These are phyloP conservation scores for Phytopythium litorale DNA, from an alignment of 352 stramenopile species.

Conservation along the genomic window DNA sequence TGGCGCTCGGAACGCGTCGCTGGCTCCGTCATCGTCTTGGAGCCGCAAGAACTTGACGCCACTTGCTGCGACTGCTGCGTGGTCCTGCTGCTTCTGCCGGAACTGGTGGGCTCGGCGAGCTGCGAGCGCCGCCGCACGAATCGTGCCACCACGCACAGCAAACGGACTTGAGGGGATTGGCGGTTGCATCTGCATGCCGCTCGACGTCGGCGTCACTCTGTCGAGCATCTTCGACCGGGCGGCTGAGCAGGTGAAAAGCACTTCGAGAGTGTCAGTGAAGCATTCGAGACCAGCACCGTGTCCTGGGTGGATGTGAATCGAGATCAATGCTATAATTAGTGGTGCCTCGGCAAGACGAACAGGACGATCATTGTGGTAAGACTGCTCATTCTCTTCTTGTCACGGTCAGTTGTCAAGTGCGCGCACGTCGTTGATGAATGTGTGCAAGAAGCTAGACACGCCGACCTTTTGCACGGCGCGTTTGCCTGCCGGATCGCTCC, in stretches of 20 bases:
- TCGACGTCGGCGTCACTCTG: not conserved
- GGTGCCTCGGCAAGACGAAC: not conserved
- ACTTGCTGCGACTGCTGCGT: conserved; percentile 1
- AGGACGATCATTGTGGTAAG: not conserved
- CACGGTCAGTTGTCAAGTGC: conserved; percentile 30
- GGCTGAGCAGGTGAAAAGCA: not conserved
- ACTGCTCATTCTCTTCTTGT: not conserved
- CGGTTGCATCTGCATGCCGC: too few species aligned
- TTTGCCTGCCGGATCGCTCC: conserved; percentile 66
- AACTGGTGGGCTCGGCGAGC: conserved; percentile 40
- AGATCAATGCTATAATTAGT: not conserved
- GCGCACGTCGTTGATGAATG: conserved; percentile 31
- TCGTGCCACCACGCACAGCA: conserved; percentile 12
- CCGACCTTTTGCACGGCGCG: conserved; percentile 64
- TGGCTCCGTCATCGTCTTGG: not conserved
- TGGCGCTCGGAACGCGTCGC: conserved; percentile 6
- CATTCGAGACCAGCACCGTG: not conserved
- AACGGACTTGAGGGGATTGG: not conserved
- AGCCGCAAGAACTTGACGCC: conserved; percentile 2
- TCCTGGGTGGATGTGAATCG: not conserved
- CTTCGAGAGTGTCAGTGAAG: not conserved
- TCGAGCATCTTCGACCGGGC: not conserved
- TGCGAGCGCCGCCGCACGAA: conserved; percentile 47
- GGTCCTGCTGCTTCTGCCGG: conserved; percentile 22
- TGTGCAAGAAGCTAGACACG: conserved; percentile 55